These are phyloP conservation scores for Sporothrix globosa DNA, from an alignment of 2,329 filamentous ascomycete species.

Conservation along the genomic window DNA sequence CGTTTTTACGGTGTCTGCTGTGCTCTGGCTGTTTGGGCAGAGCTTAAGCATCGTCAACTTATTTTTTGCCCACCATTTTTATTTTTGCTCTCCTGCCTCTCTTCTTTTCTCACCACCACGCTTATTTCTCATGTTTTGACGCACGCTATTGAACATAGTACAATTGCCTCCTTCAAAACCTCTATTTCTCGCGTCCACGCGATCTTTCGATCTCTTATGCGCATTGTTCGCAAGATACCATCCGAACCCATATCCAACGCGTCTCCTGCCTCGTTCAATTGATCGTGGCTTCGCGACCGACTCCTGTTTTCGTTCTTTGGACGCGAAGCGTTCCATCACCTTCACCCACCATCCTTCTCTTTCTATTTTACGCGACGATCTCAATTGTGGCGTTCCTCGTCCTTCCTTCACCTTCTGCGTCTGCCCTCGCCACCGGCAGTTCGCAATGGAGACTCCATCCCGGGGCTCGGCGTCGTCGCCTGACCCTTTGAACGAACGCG, in stretches of 20 bases:
- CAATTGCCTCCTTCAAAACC: background rate
- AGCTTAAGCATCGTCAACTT: slow-evolving; percentile 25
- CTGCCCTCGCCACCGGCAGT: slow-evolving; percentile 12
- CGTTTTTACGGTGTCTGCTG: slow-evolving; percentile 6
- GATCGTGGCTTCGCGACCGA: background rate
- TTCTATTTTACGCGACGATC: background rate
- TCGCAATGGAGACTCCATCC: slow-evolving; percentile 30
- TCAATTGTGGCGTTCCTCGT: background rate
- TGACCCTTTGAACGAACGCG: slow-evolving; percentile 52
- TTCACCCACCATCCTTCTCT: background rate
- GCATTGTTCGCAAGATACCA: background rate
- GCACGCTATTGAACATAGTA: background rate
- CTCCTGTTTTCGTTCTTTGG: background rate
- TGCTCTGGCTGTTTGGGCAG: background rate
- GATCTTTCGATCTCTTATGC: background rate
- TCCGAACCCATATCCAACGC: background rate
- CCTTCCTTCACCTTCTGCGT: background rate
- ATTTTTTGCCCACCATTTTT: slow-evolving; percentile 3
- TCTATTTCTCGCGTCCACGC: background rate
- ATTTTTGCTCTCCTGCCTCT: background rate
- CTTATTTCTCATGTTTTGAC: background rate
- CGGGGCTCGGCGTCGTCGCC: slow-evolving; percentile 52
- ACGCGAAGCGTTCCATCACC: background rate
- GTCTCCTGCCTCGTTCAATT: background rate
- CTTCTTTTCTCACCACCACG: background rate